Conservation (phyloP, 176 grass and related monocot species). For the Rhynchospora tenuis region DNA sequence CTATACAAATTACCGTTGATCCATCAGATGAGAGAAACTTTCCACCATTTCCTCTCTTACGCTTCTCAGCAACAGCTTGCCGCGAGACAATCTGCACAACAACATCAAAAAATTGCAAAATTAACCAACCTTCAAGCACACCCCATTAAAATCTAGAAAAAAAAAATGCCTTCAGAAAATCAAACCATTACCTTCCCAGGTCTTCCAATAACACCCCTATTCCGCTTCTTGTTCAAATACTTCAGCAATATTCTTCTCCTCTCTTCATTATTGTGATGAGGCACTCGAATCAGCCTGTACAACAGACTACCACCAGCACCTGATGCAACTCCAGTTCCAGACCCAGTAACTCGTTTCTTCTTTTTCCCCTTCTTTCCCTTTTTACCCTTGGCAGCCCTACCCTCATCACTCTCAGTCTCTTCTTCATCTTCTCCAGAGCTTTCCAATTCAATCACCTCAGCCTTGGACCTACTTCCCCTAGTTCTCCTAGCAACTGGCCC, state of each 20-base stretch:
- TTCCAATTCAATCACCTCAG: conserved; percentile 12
- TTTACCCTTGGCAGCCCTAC: conserved; percentile 12
- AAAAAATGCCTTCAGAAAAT: neutral
- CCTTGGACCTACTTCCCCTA: conserved; percentile 27
- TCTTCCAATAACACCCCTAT: conserved; percentile 38
- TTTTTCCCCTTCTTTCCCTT: conserved; percentile 45
- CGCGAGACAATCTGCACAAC: conserved; percentile 55
- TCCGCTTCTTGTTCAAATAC: conserved; percentile 59
- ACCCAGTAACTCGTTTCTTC: conserved; percentile 15
- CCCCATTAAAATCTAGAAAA: neutral
- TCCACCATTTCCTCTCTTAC: conserved; percentile 60
- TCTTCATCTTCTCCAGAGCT: neutral
- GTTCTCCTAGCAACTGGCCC: conserved; percentile 22
- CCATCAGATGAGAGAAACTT: conserved; percentile 51
- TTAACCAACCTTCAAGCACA: conserved; percentile 18
- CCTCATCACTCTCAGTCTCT: neutral
- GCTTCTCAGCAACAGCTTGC: conserved; percentile 61
- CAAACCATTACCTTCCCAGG: conserved; percentile 49
- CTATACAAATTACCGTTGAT: conserved; percentile 31
- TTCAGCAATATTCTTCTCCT: conserved; percentile 70
- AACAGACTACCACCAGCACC: neutral
- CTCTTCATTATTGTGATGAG: conserved; percentile 49
- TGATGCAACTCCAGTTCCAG: neutral
- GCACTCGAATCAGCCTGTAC: conserved; percentile 27
- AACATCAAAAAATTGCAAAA: conserved; percentile 24